Evolutionary conservation across 2,329 filamentous ascomycete species (phyloP).

Genomic region (Epicoccum nigrum): DNA sequence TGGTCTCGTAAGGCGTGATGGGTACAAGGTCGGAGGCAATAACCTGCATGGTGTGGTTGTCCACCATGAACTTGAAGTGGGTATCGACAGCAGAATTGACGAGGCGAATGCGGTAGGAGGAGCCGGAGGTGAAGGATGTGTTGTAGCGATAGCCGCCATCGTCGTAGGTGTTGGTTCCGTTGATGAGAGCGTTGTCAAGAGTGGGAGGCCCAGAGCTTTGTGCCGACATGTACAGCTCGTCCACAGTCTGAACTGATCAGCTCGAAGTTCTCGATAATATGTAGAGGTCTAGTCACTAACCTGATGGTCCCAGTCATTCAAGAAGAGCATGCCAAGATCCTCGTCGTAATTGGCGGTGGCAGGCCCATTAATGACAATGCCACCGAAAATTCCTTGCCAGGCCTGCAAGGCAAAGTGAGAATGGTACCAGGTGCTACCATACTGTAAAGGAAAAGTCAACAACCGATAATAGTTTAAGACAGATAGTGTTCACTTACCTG

Average conservation of each 20-base stretch:
- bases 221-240: conserved; percentile 42
- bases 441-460: conserved; percentile 30
- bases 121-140: conserved; percentile 46
- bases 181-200: conserved; percentile 53
- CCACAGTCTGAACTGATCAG: conserved; percentile 36
- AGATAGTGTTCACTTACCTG: conserved; percentile 21
- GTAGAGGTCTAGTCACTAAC: not conserved
- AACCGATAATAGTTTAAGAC: not conserved
- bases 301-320: conserved; percentile 50
- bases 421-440: conserved; percentile 52
- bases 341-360: conserved; percentile 49
- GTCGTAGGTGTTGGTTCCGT: conserved; percentile 51
- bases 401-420: conserved; percentile 50
- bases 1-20: conserved; percentile 49
- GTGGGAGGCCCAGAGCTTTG: conserved; percentile 39
- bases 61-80: conserved; percentile 52
- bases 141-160: conserved; percentile 45
- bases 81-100: conserved; percentile 52
- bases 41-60: conserved; percentile 52
- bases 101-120: conserved; percentile 51
- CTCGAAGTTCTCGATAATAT: not conserved
- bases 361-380: conserved; percentile 51
- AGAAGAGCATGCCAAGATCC: conserved; percentile 51
- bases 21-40: conserved; percentile 53
- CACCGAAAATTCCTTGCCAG: conserved; percentile 51